Conservation (phyloP, 208 protist genomes). For the Trypanosoma caninum region DNA sequence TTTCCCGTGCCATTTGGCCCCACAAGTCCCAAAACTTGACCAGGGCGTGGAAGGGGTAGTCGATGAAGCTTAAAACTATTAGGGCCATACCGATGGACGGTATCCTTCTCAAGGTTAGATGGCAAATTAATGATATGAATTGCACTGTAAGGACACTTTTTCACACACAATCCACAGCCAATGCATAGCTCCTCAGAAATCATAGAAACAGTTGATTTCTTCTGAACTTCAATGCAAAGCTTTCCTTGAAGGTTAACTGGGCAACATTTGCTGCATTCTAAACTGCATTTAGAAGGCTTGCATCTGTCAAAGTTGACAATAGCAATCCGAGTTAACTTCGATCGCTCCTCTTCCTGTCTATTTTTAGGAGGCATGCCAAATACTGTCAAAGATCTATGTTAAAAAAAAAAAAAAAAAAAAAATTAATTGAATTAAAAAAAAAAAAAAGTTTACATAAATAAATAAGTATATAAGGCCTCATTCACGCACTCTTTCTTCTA, state of each 20-base stretch:
- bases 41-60: slow-evolving; percentile 97
- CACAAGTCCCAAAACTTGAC: slow-evolving; percentile 99
- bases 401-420: slow-evolving; percentile 12
- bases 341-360: slow-evolving; percentile 75
- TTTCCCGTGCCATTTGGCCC: slow-evolving; percentile 99
- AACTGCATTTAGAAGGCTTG: slow-evolving; percentile 99
- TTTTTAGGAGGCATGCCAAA: slow-evolving; percentile 66
- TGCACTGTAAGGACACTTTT: slow-evolving; percentile 99
- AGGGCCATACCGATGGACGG: slow-evolving; percentile 98
- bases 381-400: neutral
- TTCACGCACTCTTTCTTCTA: no score
- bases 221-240: slow-evolving; percentile 99
- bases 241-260: slow-evolving; percentile 98
- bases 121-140: slow-evolving; percentile 99
- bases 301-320: slow-evolving; percentile 98
- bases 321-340: slow-evolving; percentile 98
- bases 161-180: slow-evolving; percentile 99
- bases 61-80: slow-evolving; percentile 99
- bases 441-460: neutral
- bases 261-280: slow-evolving; percentile 99
- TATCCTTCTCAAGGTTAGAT: slow-evolving; percentile 96
- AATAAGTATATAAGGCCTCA: slow-evolving; percentile 4
- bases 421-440: neutral
- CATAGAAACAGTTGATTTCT: slow-evolving; percentile 90
- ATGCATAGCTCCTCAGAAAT: slow-evolving; percentile 99